Conservation (phyloP, 2,329 filamentous ascomycete genomes). For the Colletotrichum noveboracense region DNA sequence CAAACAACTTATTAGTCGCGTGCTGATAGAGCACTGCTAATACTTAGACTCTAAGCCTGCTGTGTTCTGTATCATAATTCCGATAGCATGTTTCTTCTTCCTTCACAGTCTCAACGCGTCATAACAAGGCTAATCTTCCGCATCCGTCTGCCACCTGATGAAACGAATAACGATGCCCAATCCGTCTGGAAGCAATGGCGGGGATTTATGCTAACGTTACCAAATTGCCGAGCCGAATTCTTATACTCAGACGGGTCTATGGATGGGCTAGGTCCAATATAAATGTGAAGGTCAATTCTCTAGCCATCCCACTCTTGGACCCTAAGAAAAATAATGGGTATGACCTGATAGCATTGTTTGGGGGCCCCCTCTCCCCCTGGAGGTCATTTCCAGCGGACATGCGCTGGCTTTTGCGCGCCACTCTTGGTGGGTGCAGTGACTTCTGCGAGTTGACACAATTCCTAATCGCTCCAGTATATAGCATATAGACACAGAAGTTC, state of each 20-base stretch:
- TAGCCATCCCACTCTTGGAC: background rate
- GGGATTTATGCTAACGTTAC: background rate
- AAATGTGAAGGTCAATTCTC: background rate
- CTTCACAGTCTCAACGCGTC: too few relatives aligned
- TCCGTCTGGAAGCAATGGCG: background rate
- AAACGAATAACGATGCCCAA: background rate
- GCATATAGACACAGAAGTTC: background rate
- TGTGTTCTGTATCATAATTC: background rate
- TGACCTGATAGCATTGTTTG: background rate
- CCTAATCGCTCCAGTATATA: background rate
- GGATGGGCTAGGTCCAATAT: background rate
- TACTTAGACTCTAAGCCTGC: background rate
- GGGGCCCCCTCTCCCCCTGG: background rate
- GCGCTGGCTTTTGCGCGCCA: background rate
- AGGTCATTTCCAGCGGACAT: background rate
- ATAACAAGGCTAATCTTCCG: background rate
- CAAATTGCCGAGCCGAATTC: background rate
- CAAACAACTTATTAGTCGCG: background rate
- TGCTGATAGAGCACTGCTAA: background rate
- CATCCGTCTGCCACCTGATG: background rate
- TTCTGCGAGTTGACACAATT: background rate
- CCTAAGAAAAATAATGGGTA: background rate
- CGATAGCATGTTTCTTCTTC: background rate
- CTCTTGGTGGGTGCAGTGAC: background rate
- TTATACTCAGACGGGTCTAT: background rate